phyloP scores from a whole-genome alignment of 306 rosid species.

The Acacia crassicarpa region DNA sequence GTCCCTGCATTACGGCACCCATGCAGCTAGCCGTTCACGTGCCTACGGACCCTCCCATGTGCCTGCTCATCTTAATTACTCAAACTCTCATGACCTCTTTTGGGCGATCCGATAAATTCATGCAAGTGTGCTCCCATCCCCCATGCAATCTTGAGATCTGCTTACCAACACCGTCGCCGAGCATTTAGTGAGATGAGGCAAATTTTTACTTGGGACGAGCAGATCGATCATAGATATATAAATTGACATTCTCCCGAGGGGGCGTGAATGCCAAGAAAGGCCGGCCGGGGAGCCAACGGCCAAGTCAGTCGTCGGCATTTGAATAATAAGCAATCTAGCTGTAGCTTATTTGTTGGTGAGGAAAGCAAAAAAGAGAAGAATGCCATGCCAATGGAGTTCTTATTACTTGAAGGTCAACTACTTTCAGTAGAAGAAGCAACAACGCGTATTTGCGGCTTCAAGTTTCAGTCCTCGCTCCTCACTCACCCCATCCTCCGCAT shows the following conservation, averaged over 20 bases:
- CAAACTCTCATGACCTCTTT: not conserved
- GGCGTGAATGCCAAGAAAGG: not conserved
- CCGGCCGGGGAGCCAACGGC: not conserved
- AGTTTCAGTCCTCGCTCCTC: not conserved
- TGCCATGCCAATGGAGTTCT: not conserved
- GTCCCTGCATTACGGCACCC: not conserved
- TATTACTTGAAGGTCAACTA: not conserved
- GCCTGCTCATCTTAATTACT: not conserved
- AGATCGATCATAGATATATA: not conserved
- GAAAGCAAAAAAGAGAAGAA: not conserved
- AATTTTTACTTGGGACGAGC: not conserved
- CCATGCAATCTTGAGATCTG: not conserved
- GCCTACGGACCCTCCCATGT: slow-evolving; percentile 29
- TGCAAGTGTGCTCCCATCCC: not conserved
- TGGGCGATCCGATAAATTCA: slow-evolving; percentile 1
- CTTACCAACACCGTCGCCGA: not conserved
- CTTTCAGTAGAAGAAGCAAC: not conserved
- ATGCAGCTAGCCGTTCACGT: slow-evolving; percentile 56
- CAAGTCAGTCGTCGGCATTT: not conserved
- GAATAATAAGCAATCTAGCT: not conserved
- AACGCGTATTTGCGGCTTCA: not conserved
- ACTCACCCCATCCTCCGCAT: not conserved
- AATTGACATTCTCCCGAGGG: not conserved
- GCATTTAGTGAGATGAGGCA: no score
- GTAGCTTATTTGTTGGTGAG: not conserved